Evolutionary conservation across 495 filamentous ascomycete species (phyloP).

Genomic region (Bombardia bombarda): DNA sequence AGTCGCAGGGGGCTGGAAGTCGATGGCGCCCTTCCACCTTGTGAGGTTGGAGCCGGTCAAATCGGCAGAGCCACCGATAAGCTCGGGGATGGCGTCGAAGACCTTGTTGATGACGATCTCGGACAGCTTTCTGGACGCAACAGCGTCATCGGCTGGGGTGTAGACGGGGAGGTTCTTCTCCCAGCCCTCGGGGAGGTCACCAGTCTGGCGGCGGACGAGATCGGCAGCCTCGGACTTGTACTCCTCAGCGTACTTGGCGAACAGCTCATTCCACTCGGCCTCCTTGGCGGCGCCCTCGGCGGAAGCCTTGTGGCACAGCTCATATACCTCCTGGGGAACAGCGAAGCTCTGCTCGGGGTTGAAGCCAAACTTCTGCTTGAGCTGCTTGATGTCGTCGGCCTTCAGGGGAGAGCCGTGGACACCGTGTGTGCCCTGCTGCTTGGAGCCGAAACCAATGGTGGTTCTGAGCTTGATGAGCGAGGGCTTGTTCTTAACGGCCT

Average conservation of each 20-base stretch:
- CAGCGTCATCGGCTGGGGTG: conserved; percentile 75
- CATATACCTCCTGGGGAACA: conserved; percentile 92
- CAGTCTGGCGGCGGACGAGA: conserved; percentile 69
- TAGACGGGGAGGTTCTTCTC: conserved; percentile 89
- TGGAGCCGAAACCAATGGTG: conserved; percentile 95
- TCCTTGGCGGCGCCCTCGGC: conserved; percentile 82
- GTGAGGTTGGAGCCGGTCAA: conserved; percentile 98
- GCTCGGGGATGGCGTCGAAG: conserved; percentile 74
- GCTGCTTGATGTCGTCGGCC: conserved; percentile 79
- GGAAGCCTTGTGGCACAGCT: conserved; percentile 75
- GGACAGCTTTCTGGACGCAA: conserved; percentile 91
- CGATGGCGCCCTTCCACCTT: conserved; percentile 89
- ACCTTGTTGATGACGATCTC: conserved; percentile 89
- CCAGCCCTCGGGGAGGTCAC: conserved; percentile 92
- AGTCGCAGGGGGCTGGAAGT: conserved; percentile 90
- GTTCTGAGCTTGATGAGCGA: conserved; percentile 95
- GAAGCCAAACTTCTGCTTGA: conserved; percentile 94
- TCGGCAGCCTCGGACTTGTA: conserved; percentile 72
- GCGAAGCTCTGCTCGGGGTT: conserved; percentile 89
- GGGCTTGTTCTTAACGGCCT: conserved; percentile 91
- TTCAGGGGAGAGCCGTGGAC: conserved; percentile 96
- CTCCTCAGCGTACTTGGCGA: conserved; percentile 73
- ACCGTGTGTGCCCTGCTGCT: conserved; percentile 84
- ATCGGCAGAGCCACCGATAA: conserved; percentile 93
- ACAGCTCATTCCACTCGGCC: conserved; percentile 90